A percentile compares a stretch with the other conserved stretches of the same genome.
phyloP scores from a whole-genome alignment of 75 land plant genomes.

The Pinus albicaulis region DNA sequence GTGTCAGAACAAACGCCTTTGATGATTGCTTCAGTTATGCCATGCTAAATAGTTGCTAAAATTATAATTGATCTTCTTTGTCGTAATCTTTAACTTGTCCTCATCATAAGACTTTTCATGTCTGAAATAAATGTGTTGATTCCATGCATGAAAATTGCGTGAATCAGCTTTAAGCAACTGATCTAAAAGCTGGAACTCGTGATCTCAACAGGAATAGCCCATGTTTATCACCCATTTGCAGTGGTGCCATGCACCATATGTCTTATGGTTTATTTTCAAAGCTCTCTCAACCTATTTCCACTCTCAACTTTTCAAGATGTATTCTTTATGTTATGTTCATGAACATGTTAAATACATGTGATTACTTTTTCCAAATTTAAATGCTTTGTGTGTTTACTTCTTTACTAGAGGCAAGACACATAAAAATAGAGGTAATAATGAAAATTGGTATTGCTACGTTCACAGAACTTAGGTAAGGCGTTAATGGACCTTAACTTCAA shows the following conservation, averaged over 20 bases:
- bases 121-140: slow-evolving; percentile 73
- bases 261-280: slow-evolving; percentile 67
- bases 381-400: too few species aligned
- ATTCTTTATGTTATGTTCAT: too few species aligned
- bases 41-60: slow-evolving; percentile 99
- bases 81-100: slow-evolving; percentile 76
- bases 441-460: too few species aligned
- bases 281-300: slow-evolving; percentile 83
- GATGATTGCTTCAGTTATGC: slow-evolving; percentile 77
- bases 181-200: slow-evolving; percentile 63
- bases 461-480: too few species aligned
- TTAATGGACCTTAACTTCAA: too few species aligned
- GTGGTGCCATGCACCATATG: slow-evolving; percentile 94
- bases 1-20: not conserved
- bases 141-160: slow-evolving; percentile 94
- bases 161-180: slow-evolving; percentile 67
- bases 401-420: too few species aligned
- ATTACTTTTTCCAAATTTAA: too few species aligned
- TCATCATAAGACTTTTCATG: slow-evolving; percentile 55
- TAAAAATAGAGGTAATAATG: too few species aligned
- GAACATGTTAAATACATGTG: too few species aligned
- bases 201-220: slow-evolving; percentile 58
- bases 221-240: slow-evolving; percentile 79
- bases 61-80: slow-evolving; percentile 69
- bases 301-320: too few species aligned